Percentiles rank a stretch among this genome's conserved stretches.
Conservation (phyloP, 225 moss, liverwort and hornwort species). For the Pseudoscleropodium purum region DNA sequence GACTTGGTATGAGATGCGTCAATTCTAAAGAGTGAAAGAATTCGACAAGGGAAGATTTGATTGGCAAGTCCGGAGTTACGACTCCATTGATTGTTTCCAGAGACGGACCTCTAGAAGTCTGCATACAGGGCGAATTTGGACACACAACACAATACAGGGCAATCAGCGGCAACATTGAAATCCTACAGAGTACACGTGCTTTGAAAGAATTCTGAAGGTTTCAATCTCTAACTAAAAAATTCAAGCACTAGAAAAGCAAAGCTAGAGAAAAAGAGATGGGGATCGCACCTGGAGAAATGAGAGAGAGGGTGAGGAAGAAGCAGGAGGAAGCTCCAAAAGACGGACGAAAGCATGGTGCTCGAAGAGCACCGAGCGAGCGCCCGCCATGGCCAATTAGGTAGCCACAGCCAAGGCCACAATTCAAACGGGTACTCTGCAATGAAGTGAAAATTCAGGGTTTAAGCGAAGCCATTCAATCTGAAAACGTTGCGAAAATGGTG, state of each 20-base stretch:
- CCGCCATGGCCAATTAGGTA: constrained; percentile 2
- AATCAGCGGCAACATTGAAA: neutral
- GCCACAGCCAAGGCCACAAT: neutral
- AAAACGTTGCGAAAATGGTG: neutral
- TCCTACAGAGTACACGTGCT: too few relatives aligned
- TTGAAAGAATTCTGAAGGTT: too few relatives aligned
- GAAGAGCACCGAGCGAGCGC: constrained; percentile 21
- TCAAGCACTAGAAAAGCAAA: too few relatives aligned
- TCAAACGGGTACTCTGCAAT: neutral
- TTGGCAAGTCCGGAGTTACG: constrained; percentile 40
- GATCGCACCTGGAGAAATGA: too few relatives aligned
- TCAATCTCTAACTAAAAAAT: too few relatives aligned
- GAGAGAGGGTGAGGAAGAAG: neutral
- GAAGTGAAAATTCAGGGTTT: neutral
- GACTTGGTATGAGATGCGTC: constrained; percentile 9
- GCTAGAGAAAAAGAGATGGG: too few relatives aligned
- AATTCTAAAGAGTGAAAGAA: constrained; percentile 27
- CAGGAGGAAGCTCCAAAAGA: constrained; percentile 39
- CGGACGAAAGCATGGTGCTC: constrained; percentile 35
- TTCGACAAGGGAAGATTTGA: constrained; percentile 24
- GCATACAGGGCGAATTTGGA: neutral
- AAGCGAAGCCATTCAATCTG: neutral
- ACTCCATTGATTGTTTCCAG: constrained; percentile 29
- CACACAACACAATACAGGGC: neutral
- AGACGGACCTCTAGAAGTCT: constrained; percentile 1